Conservation (phyloP, 768 basidiomycete genomes). For the Naganishia antarctica region DNA sequence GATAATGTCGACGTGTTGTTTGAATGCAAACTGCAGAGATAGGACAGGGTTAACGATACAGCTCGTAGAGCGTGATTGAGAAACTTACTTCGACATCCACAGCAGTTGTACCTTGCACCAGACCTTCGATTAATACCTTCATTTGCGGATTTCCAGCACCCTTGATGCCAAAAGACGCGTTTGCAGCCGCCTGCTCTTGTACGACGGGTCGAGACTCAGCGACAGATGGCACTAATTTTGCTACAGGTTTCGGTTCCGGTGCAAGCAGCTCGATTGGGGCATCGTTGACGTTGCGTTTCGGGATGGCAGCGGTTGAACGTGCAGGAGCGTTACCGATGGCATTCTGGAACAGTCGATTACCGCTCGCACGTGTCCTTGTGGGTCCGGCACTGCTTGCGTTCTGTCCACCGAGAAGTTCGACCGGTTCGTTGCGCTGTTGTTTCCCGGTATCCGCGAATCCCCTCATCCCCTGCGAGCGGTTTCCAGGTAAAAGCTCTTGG, state of each 20-base stretch:
- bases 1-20: constrained; percentile 42
- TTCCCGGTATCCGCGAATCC: neutral
- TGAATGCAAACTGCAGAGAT: constrained; percentile 23
- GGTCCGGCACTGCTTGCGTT: neutral
- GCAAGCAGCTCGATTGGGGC: constrained; percentile 8
- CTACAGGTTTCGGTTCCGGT: neutral
- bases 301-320: constrained; percentile 1
- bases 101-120: constrained; percentile 70
- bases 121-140: constrained; percentile 63
- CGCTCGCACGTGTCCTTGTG: constrained; percentile 2
- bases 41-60: neutral
- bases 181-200: constrained; percentile 9
- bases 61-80: neutral
- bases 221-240: neutral
- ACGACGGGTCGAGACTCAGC: constrained; percentile 6
- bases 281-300: constrained; percentile 12
- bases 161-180: constrained; percentile 8
- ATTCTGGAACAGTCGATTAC: constrained; percentile 16
- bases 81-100: constrained; percentile 65
- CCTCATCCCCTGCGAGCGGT: constrained; percentile 17
- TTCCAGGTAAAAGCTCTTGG: constrained; percentile 7
- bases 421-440: constrained; percentile 11
- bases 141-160: constrained; percentile 17
- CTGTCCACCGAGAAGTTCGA: constrained; percentile 17
- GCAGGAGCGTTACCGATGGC: constrained; percentile 9